These are phyloP conservation scores for Elsinoe arachidis DNA, from an alignment of 2,329 filamentous ascomycete species.

Conservation along the genomic window DNA sequence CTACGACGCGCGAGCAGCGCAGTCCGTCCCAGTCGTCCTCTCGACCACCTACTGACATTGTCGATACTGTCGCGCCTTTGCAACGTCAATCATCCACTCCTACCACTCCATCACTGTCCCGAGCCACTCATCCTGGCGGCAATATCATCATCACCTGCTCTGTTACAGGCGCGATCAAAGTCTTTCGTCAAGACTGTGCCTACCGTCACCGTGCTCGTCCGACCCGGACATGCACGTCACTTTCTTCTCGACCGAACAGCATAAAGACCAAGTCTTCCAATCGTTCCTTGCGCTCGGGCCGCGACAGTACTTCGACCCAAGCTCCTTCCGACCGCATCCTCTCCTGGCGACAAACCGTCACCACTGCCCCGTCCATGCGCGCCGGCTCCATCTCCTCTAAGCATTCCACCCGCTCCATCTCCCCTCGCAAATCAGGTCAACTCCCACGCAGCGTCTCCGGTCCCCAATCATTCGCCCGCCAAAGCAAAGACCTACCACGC, in stretches of 20 bases:
- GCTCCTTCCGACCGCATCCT: conserved; percentile 68
- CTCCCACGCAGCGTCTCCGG: conserved; percentile 8
- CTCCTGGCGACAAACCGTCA: conserved; percentile 71
- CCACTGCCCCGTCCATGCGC: conserved; percentile 30
- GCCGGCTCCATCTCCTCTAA: conserved; percentile 3
- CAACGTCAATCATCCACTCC: conserved; percentile 55
- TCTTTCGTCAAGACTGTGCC: conserved; percentile 92
- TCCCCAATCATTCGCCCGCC: conserved; percentile 12
- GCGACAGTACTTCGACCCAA: conserved; percentile 25
- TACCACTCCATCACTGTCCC: conserved; percentile 55
- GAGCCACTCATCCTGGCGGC: conserved; percentile 67
- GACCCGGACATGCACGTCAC: conserved; percentile 55
- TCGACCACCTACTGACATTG: conserved; percentile 36
- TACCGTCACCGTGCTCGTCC: conserved; percentile 62
- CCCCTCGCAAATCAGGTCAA: conserved; percentile 6
- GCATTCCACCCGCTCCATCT: conserved; percentile 9
- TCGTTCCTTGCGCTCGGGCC: conserved; percentile 24
- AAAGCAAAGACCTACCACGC: not conserved
- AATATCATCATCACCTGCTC: conserved; percentile 92
- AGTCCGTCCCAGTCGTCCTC: conserved; percentile 34
- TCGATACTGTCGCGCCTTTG: conserved; percentile 27
- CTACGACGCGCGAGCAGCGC: conserved; percentile 63
- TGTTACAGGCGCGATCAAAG: conserved; percentile 79
- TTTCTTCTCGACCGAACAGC: conserved; percentile 47
- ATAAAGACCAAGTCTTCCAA: conserved; percentile 41